Conservation (phyloP, 768 basidiomycete genomes). For the Termitomyces eurrhizus region DNA sequence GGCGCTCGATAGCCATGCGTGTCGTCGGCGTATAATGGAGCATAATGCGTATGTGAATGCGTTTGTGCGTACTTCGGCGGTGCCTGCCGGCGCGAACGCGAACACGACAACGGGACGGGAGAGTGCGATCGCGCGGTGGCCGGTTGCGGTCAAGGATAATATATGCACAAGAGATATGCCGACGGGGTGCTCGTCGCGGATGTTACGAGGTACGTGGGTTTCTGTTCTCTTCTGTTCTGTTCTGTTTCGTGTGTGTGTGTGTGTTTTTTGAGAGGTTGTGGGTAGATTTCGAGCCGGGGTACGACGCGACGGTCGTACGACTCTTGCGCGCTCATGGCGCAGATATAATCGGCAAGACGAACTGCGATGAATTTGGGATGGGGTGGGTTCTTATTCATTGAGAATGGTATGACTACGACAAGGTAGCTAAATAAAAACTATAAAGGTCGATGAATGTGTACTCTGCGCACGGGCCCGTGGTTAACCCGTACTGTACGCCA, state of each 20-base stretch:
- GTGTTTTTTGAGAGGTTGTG: too few species aligned
- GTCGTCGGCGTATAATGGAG: slow-evolving; percentile 22
- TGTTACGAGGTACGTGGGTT: slow-evolving; percentile 56
- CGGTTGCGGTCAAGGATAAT: slow-evolving; percentile 82
- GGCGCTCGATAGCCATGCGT: not conserved
- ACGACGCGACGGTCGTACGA: slow-evolving; percentile 81
- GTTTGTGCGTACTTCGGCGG: slow-evolving; percentile 36
- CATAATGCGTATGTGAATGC: slow-evolving; percentile 51
- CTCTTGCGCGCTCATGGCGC: slow-evolving; percentile 62
- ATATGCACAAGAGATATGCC: slow-evolving; percentile 66
- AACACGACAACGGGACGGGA: not conserved
- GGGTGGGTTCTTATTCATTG: slow-evolving; percentile 51
- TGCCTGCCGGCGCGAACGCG: not conserved
- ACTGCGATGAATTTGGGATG: slow-evolving; percentile 99
- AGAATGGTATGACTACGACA: not conserved
- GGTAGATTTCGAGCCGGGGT: slow-evolving; percentile 72
- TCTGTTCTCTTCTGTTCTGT: too few species aligned
- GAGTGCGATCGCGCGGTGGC: slow-evolving; percentile 33
- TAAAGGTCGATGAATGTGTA: slow-evolving; percentile 74
- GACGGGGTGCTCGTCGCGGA: slow-evolving; percentile 73
- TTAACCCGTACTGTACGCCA: slow-evolving; percentile 51
- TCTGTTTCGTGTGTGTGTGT: too few species aligned
- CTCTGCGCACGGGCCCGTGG: slow-evolving; percentile 69
- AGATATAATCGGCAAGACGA: slow-evolving; percentile 80
- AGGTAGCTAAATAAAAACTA: too few species aligned